These are phyloP conservation scores for Gnetum montanum DNA, from an alignment of 75 land plant genomes.

Conservation along the genomic window DNA sequence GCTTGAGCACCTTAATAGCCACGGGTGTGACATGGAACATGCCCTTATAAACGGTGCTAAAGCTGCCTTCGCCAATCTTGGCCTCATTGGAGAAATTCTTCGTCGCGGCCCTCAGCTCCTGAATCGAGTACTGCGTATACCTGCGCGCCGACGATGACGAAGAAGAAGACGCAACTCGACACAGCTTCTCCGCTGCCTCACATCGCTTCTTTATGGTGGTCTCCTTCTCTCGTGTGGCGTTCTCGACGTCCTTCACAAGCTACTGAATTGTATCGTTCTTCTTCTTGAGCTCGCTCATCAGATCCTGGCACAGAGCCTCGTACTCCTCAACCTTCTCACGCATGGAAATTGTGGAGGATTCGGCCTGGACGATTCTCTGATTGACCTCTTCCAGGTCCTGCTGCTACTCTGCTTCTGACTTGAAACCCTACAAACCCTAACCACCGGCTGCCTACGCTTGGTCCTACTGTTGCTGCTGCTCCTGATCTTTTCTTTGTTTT, in stretches of 20 bases:
- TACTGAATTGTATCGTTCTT: neutral
- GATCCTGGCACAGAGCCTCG: neutral
- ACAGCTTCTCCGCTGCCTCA: neutral
- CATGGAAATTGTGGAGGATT: too few species aligned
- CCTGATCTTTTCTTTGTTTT: too few species aligned
- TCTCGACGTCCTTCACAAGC: neutral
- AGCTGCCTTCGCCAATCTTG: neutral
- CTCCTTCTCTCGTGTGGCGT: neutral
- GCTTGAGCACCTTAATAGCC: neutral
- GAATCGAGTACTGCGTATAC: neutral
- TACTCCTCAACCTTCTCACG: neutral
- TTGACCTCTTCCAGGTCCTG: too few species aligned
- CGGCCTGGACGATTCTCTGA: too few species aligned
- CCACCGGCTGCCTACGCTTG: too few species aligned
- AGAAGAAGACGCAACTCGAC: neutral
- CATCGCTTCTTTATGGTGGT: neutral
- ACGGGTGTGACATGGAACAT: neutral
- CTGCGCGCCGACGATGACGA: too few species aligned
- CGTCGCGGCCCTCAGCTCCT: neutral
- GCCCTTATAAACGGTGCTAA: neutral
- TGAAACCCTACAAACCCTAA: too few species aligned
- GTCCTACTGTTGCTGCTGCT: too few species aligned
- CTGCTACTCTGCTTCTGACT: too few species aligned
- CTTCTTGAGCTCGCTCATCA: neutral
- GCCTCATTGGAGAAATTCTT: neutral